Percentiles rank a stretch among this genome's conserved stretches.
Evolutionary conservation across 2,329 filamentous ascomycete species (phyloP).

Genomic region (Didymella arachidicola): DNA sequence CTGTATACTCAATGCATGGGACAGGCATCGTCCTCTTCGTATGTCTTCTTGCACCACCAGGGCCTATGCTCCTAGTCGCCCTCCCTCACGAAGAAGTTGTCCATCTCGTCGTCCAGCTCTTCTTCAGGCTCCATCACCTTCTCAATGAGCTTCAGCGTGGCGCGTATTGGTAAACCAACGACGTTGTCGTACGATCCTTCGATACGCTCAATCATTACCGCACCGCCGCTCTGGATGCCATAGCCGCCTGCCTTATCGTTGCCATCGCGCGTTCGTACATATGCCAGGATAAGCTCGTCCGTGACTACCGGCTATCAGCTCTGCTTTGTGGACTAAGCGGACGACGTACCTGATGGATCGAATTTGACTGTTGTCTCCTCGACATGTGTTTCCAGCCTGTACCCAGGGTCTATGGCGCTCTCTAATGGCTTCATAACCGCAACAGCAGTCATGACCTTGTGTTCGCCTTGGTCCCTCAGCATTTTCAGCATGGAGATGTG

Average conservation of each 20-base stretch:
- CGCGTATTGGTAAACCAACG: slow-evolving; percentile 83
- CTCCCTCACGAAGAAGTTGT: slow-evolving; percentile 54
- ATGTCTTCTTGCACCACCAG: not conserved
- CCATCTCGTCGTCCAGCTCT: slow-evolving; percentile 54
- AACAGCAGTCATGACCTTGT: slow-evolving; percentile 87
- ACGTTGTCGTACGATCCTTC: slow-evolving; percentile 95
- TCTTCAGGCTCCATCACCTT: slow-evolving; percentile 79
- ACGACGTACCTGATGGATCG: slow-evolving; percentile 62
- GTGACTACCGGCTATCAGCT: slow-evolving; percentile 55
- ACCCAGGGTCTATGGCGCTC: slow-evolving; percentile 83
- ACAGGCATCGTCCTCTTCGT: not conserved
- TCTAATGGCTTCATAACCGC: slow-evolving; percentile 82
- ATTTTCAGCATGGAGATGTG: slow-evolving; percentile 85
- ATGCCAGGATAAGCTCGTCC: slow-evolving; percentile 83
- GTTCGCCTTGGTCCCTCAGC: slow-evolving; percentile 77
- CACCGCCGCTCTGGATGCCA: slow-evolving; percentile 87
- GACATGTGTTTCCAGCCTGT: slow-evolving; percentile 79
- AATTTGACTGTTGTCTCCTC: slow-evolving; percentile 95
- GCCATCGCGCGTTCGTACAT: slow-evolving; percentile 86
- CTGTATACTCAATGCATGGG: slow-evolving; percentile 3
- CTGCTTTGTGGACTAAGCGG: not conserved
- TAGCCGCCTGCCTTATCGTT: slow-evolving; percentile 97
- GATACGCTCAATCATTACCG: slow-evolving; percentile 85
- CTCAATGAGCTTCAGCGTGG: slow-evolving; percentile 82
- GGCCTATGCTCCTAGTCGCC: slow-evolving; percentile 11